These are phyloP conservation scores for Sporormia fimetaria DNA, from an alignment of 495 filamentous ascomycete genomes.

Conservation along the genomic window DNA sequence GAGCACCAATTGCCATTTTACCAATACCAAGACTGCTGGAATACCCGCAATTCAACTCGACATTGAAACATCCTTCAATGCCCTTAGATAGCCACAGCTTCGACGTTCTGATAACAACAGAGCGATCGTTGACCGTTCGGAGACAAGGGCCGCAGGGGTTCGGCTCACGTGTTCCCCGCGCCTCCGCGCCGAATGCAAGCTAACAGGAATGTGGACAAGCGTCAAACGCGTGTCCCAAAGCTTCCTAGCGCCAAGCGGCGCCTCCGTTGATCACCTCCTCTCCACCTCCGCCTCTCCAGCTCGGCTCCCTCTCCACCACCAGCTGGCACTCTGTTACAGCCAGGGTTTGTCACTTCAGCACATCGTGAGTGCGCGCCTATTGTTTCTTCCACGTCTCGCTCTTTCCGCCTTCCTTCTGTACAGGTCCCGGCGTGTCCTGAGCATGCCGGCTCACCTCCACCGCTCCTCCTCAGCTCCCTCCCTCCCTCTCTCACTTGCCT, in stretches of 20 bases:
- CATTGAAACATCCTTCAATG: too few species aligned
- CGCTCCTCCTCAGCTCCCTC: constrained; percentile 20
- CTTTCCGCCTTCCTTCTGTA: constrained; percentile 7
- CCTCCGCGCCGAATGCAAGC: too few species aligned
- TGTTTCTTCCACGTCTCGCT: constrained; percentile 1
- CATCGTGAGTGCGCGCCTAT: constrained; percentile 24
- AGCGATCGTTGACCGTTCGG: too few species aligned
- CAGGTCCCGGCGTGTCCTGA: constrained; percentile 14
- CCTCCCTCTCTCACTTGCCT: constrained; percentile 17
- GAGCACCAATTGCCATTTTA: too few species aligned
- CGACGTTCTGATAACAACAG: too few species aligned
- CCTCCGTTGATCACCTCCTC: neutral
- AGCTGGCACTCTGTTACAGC: constrained; percentile 15
- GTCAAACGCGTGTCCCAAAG: too few species aligned
- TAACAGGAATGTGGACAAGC: too few species aligned
- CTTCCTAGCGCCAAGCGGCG: neutral
- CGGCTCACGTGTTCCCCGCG: too few species aligned
- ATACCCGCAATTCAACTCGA: too few species aligned
- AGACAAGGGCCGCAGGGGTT: too few species aligned
- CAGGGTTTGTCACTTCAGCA: constrained; percentile 15
- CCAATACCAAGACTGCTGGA: too few species aligned
- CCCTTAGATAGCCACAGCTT: too few species aligned
- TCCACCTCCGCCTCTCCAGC: neutral
- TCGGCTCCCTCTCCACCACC: constrained; percentile 1
- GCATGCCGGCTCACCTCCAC: constrained; percentile 18